Base-by-base conservation (phyloP, 176 grass and related monocot genomes). In the Thalia dealbata region DNA sequence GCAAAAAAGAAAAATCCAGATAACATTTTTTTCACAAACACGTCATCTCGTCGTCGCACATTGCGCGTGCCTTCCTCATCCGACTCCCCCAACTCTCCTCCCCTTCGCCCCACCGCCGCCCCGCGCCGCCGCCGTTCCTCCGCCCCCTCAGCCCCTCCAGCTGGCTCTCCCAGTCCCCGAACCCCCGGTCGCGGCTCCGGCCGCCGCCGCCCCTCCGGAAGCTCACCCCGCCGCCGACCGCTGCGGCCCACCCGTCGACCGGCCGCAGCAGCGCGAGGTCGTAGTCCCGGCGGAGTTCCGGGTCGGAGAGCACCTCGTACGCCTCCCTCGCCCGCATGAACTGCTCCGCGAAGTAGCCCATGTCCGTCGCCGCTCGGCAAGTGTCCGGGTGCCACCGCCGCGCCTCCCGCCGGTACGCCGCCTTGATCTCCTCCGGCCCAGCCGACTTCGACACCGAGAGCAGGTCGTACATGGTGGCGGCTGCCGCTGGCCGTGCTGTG, bases 221-320 rank as follows among this genome's bases (percentile, higher is more conserved):
- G 56, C n/a, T n/a, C n/a, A n/a, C n/a, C n/a, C n/a, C n/a, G n/a
- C n/a, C n/a, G 21, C 22, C 44, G 58, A n/a, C 43, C 0, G 69
- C 76, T 14, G 22, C 68, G 26, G 42, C 23, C 15, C 24, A 77
- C 26, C 61, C 81, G 70, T 75, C 84, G 73, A 11, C 13, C 1
- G 32, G 32, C 52, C 72, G 6, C 80, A 76, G 48, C 85, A 85
- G 77, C 79, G 70, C 64, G 88, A 12, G 54, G 82, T 96, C 82
- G 78, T 96, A 96, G 78, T 82, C 87, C 52, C 72, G 78, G 56
- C 87, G 69, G 71, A 65, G 88, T 67, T 78, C 75, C 1, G 83
- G 88, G 83, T 96, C 91, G 66, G 85, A 96, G 12, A 96, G 80
- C 77, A 96, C 78, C 85, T 96, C 91, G 84, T 91, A 96, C 60